phyloP scores from a whole-genome alignment of 2,329 filamentous ascomycete genomes.

The Trichoderma koningii region DNA sequence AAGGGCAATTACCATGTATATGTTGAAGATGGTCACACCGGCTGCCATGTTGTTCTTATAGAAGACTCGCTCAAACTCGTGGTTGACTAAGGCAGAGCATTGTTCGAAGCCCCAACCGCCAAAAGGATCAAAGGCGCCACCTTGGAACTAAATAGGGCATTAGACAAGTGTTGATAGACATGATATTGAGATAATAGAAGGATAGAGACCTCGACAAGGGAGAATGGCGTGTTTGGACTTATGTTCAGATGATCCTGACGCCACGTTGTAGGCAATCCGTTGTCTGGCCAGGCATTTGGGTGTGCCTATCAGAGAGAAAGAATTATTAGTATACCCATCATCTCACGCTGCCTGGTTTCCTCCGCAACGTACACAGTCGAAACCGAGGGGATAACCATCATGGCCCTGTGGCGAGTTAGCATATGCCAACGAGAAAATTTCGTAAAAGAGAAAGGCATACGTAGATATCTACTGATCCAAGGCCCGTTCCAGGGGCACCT shows the following conservation, averaged over 20 bases:
- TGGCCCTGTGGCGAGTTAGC: conserved; percentile 31
- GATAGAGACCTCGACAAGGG: conserved; percentile 57
- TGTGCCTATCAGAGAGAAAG: conserved; percentile 33
- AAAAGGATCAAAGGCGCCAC: conserved; percentile 72
- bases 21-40: conserved; percentile 66
- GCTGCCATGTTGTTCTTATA: conserved; percentile 74
- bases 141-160: conserved; percentile 58
- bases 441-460: conserved; percentile 30
- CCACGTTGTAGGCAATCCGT: conserved; percentile 57
- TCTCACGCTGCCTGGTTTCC: not conserved
- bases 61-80: conserved; percentile 76
- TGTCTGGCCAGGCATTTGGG: conserved; percentile 59
- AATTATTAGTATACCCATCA: not conserved
- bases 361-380: conserved; percentile 44
- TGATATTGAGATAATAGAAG: conserved; percentile 5
- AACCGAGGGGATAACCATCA: conserved; percentile 49
- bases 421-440: not conserved
- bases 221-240: conserved; percentile 66
- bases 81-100: conserved; percentile 66
- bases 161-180: rapidly evolving
- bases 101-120: conserved; percentile 69
- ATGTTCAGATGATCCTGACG: conserved; percentile 43
- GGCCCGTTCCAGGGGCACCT: conserved; percentile 63
- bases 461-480: conserved; percentile 61
- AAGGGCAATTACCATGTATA: conserved; percentile 65